Evolutionary conservation across 2,329 filamentous ascomycete species (phyloP).

Genomic region (Epichloe typhina): DNA sequence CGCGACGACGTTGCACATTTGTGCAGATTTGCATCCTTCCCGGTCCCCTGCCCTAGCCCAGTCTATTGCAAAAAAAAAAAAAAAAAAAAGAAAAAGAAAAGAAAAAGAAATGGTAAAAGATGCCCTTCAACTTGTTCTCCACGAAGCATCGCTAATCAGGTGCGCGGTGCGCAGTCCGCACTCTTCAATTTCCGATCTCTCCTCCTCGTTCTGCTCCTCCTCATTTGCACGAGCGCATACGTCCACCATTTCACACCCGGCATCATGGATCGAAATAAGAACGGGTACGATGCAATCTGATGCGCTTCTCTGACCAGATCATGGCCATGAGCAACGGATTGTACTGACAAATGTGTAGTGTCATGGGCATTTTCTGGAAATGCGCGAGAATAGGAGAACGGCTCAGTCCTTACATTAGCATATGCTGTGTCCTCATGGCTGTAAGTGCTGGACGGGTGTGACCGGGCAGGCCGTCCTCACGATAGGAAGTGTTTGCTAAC

Average conservation of each 20-base stretch:
- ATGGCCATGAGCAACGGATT: neutral
- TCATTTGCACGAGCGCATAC: constrained; percentile 94
- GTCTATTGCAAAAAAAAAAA: neutral
- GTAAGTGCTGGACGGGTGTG: constrained; percentile 33
- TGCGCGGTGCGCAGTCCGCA: constrained; percentile 50
- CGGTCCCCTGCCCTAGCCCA: neutral
- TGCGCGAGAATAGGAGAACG: constrained; percentile 84
- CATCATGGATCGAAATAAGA: constrained; percentile 85
- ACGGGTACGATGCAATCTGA: constrained; percentile 47
- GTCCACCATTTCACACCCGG: constrained; percentile 79
- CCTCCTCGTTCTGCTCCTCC: constrained; percentile 81
- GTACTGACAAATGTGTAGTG: constrained; percentile 26
- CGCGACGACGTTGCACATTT: neutral
- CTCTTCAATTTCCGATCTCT: constrained; percentile 99
- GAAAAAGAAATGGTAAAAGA: neutral
- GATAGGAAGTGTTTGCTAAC: neutral
- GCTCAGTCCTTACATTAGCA: constrained; percentile 85
- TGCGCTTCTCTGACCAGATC: neutral
- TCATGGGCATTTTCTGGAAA: constrained; percentile 91
- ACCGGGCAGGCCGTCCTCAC: no score
- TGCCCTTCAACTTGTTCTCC: neutral
- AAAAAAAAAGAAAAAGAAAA: neutral
- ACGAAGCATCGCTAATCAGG: constrained; percentile 1
- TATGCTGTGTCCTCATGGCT: constrained; percentile 90
- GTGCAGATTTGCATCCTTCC: neutral